Conservation (phyloP, 106 monocot species). For the Xerophyta viscosa region DNA sequence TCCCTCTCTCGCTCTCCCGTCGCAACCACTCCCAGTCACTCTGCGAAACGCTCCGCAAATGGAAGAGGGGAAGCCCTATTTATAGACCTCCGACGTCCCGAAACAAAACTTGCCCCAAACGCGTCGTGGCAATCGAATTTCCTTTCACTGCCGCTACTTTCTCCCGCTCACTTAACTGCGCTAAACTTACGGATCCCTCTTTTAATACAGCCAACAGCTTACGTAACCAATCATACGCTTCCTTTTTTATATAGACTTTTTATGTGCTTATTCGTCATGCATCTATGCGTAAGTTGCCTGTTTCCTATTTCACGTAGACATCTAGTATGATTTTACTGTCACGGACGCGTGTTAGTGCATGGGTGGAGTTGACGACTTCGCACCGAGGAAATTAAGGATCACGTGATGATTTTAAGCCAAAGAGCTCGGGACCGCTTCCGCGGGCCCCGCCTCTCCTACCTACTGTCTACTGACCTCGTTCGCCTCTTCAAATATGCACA, state of each 20-base stretch:
- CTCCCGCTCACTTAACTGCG: conserved; percentile 1
- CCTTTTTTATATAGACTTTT: too few species aligned
- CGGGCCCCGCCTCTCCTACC: conserved; percentile 5
- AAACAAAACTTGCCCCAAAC: too few species aligned
- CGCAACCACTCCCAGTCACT: too few species aligned
- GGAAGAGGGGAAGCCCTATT: not conserved
- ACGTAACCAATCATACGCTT: not conserved
- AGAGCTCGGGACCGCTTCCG: not conserved
- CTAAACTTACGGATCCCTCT: not conserved
- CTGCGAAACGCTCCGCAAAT: too few species aligned
- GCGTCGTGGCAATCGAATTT: not conserved
- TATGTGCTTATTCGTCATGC: too few species aligned
- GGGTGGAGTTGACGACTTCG: not conserved
- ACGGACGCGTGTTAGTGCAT: not conserved
- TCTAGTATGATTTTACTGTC: too few species aligned
- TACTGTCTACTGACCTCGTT: too few species aligned
- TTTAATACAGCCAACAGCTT: not conserved
- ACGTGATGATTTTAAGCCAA: not conserved
- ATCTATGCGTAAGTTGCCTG: too few species aligned
- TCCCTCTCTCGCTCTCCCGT: not conserved
- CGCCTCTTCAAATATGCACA: too few species aligned
- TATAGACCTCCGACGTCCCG: not conserved
- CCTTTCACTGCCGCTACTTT: not conserved
- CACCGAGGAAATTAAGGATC: not conserved
- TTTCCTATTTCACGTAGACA: too few species aligned